Evolutionary conservation across 1,284 basidiomycete genomes (phyloP).

Genomic region (Chondrostereum purpureum): DNA sequence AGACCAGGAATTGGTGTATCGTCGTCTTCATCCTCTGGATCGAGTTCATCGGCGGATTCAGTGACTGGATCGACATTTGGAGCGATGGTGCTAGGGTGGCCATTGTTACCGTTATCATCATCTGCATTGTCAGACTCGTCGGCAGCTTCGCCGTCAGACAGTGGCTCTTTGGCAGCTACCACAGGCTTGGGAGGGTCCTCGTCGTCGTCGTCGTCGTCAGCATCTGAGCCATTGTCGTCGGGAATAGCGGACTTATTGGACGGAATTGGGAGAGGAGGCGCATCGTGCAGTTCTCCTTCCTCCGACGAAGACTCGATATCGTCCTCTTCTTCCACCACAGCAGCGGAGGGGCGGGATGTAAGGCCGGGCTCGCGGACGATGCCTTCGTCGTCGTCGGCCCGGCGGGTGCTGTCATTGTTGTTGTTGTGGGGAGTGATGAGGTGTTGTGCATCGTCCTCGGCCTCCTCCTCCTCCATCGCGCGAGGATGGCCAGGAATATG

Average conservation of each 20-base stretch:
- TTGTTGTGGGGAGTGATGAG: slow-evolving; percentile 7
- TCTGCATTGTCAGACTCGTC: slow-evolving; percentile 6
- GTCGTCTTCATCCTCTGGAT: slow-evolving; percentile 8
- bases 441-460: slow-evolving; percentile 5
- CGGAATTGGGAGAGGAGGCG: not conserved
- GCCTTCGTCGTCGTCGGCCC: slow-evolving; percentile 8
- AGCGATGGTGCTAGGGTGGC: not conserved
- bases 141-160: slow-evolving; percentile 5
- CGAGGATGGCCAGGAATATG: slow-evolving; percentile 6
- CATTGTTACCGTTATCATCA: not conserved
- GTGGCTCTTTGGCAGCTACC: slow-evolving; percentile 2
- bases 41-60: slow-evolving; percentile 8
- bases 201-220: slow-evolving; percentile 4
- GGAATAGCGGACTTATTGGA: too few species aligned
- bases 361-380: slow-evolving; percentile 9
- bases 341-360: not conserved
- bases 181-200: not conserved
- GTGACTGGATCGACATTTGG: not conserved
- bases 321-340: not conserved
- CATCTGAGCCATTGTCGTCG: too few species aligned
- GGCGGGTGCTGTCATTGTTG: slow-evolving; percentile 4
- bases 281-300: not conserved
- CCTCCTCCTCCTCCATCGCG: slow-evolving; percentile 11
- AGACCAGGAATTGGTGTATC: not conserved
- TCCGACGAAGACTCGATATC: not conserved